These are phyloP conservation scores for Amanita exitialis DNA, from an alignment of 768 basidiomycete genomes.

Conservation along the genomic window DNA sequence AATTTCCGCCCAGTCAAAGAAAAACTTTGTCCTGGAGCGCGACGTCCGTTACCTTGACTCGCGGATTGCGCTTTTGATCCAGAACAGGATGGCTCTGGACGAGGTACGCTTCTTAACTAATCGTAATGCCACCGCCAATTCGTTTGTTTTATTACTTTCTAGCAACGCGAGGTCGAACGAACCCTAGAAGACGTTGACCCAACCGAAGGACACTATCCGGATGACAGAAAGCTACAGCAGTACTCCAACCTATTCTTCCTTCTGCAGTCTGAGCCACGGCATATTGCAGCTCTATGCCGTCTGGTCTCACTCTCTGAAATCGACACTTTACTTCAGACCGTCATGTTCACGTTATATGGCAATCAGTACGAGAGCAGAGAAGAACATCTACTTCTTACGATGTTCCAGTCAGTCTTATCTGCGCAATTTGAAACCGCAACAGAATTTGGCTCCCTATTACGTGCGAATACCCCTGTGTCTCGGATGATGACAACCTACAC, in stretches of 20 bases:
- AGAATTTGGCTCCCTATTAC: constrained; percentile 96
- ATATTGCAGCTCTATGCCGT: constrained; percentile 92
- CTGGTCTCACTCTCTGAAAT: constrained; percentile 95
- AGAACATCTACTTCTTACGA: constrained; percentile 95
- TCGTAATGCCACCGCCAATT: constrained; percentile 2
- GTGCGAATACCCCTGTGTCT: constrained; percentile 98
- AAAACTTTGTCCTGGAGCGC: constrained; percentile 98
- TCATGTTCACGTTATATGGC: constrained; percentile 99
- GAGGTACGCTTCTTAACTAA: constrained; percentile 49
- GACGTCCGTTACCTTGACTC: constrained; percentile 98
- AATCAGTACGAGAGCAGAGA: constrained; percentile 99
- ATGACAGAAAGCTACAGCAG: constrained; percentile 89
- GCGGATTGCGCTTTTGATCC: constrained; percentile 93
- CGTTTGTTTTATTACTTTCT: constrained; percentile 8
- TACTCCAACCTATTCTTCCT: constrained; percentile 99
- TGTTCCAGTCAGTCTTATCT: constrained; percentile 98
- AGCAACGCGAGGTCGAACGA: constrained; percentile 94
- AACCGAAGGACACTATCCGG: constrained; percentile 85
- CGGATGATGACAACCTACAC: constrained; percentile 99
- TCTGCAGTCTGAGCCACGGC: constrained; percentile 94
- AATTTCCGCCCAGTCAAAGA: constrained; percentile 98
- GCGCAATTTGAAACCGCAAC: constrained; percentile 99
- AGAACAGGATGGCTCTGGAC: constrained; percentile 95
- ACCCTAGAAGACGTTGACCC: constrained; percentile 95
- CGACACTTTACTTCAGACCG: constrained; percentile 97